Conservation (phyloP, 1,284 basidiomycete genomes). For the Pyrrhoderma lamaoense region DNA sequence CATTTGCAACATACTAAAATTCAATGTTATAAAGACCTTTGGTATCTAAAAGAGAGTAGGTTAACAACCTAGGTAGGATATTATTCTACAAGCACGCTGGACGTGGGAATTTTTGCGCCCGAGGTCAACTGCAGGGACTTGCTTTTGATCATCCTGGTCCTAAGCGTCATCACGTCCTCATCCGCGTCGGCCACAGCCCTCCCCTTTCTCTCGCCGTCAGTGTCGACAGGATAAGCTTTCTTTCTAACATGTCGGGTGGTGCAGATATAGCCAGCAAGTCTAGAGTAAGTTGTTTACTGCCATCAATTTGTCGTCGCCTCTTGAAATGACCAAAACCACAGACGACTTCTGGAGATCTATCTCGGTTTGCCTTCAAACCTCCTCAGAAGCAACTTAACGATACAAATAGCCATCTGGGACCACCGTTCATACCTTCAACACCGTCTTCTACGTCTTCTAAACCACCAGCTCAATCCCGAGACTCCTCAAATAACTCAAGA, state of each 20-base stretch:
- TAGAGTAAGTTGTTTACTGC: conserved; percentile 6
- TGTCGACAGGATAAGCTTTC: not conserved
- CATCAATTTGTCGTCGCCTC: conserved; percentile 5
- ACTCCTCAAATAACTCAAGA: conserved; percentile 41
- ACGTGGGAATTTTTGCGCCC: too few species aligned
- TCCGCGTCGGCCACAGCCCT: too few species aligned
- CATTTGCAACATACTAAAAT: too few species aligned
- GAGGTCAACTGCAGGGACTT: too few species aligned
- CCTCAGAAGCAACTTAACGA: conserved; percentile 30
- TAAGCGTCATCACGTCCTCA: too few species aligned
- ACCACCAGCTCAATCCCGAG: conserved; percentile 49
- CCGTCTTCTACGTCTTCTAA: conserved; percentile 13
- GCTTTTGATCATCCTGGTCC: too few species aligned
- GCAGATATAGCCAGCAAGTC: conserved; percentile 12
- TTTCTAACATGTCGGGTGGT: conserved; percentile 7
- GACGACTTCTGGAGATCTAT: not conserved
- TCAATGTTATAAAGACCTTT: too few species aligned
- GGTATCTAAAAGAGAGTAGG: too few species aligned
- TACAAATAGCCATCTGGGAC: conserved; percentile 26
- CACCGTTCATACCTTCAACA: conserved; percentile 7
- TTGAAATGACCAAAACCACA: not conserved
- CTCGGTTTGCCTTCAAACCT: conserved; percentile 11
- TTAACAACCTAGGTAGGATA: too few species aligned
- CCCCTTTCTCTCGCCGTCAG: too few species aligned
- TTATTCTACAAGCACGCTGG: too few species aligned